A percentile compares a stretch with the other conserved stretches of the same genome.
Evolutionary conservation across 2,329 filamentous ascomycete genomes (phyloP).

Genomic region (Nothophoma quercina): DNA sequence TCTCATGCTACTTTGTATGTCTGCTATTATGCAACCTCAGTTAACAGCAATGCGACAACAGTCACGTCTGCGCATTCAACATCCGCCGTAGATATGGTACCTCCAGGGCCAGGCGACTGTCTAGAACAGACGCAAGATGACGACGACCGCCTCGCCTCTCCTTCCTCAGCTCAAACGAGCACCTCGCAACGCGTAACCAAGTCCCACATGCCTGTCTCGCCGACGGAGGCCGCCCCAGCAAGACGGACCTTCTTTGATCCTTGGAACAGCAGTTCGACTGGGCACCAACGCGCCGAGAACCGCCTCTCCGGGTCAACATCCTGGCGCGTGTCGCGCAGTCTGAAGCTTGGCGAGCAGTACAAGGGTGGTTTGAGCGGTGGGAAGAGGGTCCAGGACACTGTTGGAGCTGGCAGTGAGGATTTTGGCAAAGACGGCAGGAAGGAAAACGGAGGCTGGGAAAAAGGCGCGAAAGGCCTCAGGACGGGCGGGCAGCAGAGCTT

Average conservation of each 20-base stretch:
- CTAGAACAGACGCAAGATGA: conserved; percentile 20
- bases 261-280: conserved; percentile 77
- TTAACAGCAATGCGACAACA: conserved; percentile 22
- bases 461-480: conserved; percentile 58
- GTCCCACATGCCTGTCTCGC: conserved; percentile 3
- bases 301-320: conserved; percentile 66
- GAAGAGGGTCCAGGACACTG: conserved; percentile 68
- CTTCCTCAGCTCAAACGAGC: conserved; percentile 19
- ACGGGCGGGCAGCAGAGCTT: conserved; percentile 53
- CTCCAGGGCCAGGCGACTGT: conserved; percentile 6
- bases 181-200: conserved; percentile 11
- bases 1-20: not conserved
- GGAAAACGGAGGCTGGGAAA: conserved; percentile 62
- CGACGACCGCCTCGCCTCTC: conserved; percentile 24
- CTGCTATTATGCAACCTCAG: conserved; percentile 14
- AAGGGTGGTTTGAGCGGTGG: conserved; percentile 63
- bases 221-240: conserved; percentile 11
- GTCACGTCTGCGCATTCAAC: conserved; percentile 1
- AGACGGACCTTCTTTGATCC: conserved; percentile 62
- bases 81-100: conserved; percentile 19
- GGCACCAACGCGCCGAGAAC: conserved; percentile 80
- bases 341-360: conserved; percentile 77
- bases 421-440: conserved; percentile 59
- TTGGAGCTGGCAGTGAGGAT: conserved; percentile 69
- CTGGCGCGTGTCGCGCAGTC: conserved; percentile 75